A percentile compares a stretch with the other conserved stretches of the same genome.
phyloP scores from a whole-genome alignment of 129 eudicot species.

The Arctium lappa region DNA sequence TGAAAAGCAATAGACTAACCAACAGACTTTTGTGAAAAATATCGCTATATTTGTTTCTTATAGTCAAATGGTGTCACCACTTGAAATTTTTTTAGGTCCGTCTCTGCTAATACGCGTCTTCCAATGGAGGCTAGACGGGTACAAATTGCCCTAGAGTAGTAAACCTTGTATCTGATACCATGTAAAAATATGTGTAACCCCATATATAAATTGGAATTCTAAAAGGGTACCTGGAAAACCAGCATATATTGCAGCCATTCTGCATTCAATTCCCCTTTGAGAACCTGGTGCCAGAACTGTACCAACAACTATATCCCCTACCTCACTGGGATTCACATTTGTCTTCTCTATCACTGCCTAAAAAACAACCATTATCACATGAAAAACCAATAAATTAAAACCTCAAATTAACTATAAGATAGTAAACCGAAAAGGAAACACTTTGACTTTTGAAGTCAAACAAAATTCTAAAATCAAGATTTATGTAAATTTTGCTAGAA shows the following conservation, averaged over 20 bases:
- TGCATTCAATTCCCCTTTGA: slow-evolving; percentile 68
- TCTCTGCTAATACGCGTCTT: not conserved
- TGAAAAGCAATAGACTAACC: too few species aligned
- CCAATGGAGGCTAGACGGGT: too few species aligned
- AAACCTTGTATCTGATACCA: too few species aligned
- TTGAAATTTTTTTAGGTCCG: too few species aligned
- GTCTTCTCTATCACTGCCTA: slow-evolving; percentile 77
- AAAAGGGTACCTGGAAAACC: slow-evolving; percentile 73
- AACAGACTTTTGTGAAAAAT: too few species aligned
- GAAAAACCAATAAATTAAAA: not conserved
- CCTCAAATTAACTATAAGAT: not conserved
- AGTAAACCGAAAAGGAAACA: not conserved
- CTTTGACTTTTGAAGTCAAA: not conserved
- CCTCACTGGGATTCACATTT: slow-evolving; percentile 58
- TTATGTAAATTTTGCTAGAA: not conserved
- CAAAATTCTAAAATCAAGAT: not conserved
- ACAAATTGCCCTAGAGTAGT: too few species aligned
- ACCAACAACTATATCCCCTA: slow-evolving; percentile 85
- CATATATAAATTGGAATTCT: not conserved
- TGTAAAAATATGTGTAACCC: too few species aligned
- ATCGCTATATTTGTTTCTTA: too few species aligned
- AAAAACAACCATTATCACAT: slow-evolving; percentile 11
- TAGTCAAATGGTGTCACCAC: too few species aligned
- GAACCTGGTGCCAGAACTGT: slow-evolving; percentile 89
- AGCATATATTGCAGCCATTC: slow-evolving; percentile 86